Evolutionary conservation across 306 rosid genomes (phyloP), one percentile per base, ranked within the genome.

Genomic region (Cucurbita ficifolia): DNA sequence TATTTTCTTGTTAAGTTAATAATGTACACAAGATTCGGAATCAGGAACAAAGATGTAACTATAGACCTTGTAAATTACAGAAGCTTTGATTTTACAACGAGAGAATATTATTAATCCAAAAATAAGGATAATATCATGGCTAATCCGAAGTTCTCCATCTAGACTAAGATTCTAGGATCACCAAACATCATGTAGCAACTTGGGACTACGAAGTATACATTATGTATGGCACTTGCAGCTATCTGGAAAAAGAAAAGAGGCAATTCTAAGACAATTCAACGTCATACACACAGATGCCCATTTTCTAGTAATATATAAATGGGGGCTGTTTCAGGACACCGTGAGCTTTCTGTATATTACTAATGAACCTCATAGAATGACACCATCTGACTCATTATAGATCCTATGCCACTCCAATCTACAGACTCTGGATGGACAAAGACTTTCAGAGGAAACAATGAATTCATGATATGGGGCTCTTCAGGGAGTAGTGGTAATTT

Each of bases 391-490:
- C 50, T 70, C 74, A 14, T 49, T 70, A 46, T 45, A 46, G 40
- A 68, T 46, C 73, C 55, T 45, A 70, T 49, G 22, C 24, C 74
- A 24, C 74, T 70, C 17, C 74, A 49, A 68, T 70, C 74, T 49
- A 49, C 74, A 48, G 22, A 69, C 29, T 14, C 74, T 50, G 73
- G 73, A 21, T 45, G 43, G 13, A 70, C 58, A 46, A 68, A 68
- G 56, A 46, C 73, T 46, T 69, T 29, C 73, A 22, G 57, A 42
- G 73, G 53, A 48, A 69, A 29, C 74, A 49, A 49, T 70, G 74
- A 70, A 13, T 70, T 33, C 46, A 50, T 50, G 58, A 9, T 46
- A 29, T 68, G 24, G 22, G 45, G 43, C 21, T 21, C 21, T 22
- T 65, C 54, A 5, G 18, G 72, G 59, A 70, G 55, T 46, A 49